phyloP scores from a whole-genome alignment of 1,139 yeast genomes.

The Meyerozyma carpophila region DNA sequence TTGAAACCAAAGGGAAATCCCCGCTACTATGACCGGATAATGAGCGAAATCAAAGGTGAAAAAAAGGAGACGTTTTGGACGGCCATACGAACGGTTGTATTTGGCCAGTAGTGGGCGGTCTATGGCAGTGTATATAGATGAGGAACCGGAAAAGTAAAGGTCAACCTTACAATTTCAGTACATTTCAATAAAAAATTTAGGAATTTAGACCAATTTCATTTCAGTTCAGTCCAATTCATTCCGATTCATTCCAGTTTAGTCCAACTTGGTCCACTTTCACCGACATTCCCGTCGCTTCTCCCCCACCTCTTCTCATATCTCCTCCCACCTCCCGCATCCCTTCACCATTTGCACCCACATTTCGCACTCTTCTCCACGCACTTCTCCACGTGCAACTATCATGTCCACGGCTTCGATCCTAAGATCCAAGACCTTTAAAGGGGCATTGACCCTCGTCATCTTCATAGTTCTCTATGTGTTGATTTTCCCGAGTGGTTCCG shows the following conservation, averaged over 20 bases:
- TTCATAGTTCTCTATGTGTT: constrained; percentile 7
- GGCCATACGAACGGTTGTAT: constrained; percentile 64
- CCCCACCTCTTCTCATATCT: not conserved
- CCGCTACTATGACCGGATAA: constrained; percentile 62
- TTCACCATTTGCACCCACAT: not conserved
- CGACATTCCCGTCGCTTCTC: no score
- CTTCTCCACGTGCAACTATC: not conserved
- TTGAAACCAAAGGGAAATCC: constrained; percentile 81
- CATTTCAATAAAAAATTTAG: no score
- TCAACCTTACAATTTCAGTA: no score
- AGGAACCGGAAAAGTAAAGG: no score
- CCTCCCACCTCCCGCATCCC: not conserved
- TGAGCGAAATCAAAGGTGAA: constrained; percentile 71
- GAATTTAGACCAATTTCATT: no score
- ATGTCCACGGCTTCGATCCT: not conserved
- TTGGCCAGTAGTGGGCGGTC: constrained; percentile 46
- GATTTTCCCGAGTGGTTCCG: constrained; percentile 8
- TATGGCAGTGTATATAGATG: not conserved
- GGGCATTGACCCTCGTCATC: not conserved
- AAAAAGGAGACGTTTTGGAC: constrained; percentile 59
- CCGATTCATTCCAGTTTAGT: no score
- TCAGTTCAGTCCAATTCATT: no score
- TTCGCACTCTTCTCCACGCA: not conserved
- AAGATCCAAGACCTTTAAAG: not conserved
- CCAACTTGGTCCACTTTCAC: no score